A percentile compares a stretch with the other conserved stretches of the same genome.
Conservation (phyloP, 352 stramenopile species). For the Phytophthora melonis region DNA sequence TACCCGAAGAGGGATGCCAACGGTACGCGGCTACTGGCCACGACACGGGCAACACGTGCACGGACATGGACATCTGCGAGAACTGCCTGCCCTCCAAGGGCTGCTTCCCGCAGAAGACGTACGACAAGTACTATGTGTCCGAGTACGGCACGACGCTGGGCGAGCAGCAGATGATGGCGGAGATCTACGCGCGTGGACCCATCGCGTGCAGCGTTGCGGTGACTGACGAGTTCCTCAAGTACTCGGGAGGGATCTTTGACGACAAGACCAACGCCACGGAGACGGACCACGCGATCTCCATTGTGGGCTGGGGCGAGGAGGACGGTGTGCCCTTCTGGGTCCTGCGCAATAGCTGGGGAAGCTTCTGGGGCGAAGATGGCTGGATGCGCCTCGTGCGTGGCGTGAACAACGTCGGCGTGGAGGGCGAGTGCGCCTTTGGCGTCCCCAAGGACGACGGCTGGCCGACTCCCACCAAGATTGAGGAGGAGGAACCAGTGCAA, state of each 20-base stretch:
- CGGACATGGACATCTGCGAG: slow-evolving; percentile 90
- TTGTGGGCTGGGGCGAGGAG: slow-evolving; percentile 96
- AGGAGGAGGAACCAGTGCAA: slow-evolving; percentile 25
- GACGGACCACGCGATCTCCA: slow-evolving; percentile 94
- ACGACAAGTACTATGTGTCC: slow-evolving; percentile 96
- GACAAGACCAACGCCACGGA: slow-evolving; percentile 86
- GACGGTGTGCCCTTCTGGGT: slow-evolving; percentile 94
- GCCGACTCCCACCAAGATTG: slow-evolving; percentile 58
- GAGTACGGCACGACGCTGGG: slow-evolving; percentile 94
- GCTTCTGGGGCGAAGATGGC: slow-evolving; percentile 96
- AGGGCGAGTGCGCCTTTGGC: slow-evolving; percentile 94
- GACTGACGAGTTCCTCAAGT: slow-evolving; percentile 88
- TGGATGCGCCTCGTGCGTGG: slow-evolving; percentile 95
- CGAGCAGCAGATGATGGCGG: slow-evolving; percentile 95
- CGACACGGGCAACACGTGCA: slow-evolving; percentile 92
- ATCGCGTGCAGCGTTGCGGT: slow-evolving; percentile 96
- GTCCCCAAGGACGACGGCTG: slow-evolving; percentile 86
- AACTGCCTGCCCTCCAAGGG: slow-evolving; percentile 90
- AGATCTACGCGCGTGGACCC: slow-evolving; percentile 96
- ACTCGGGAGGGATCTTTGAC: slow-evolving; percentile 94
- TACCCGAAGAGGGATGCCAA: slow-evolving; percentile 96
- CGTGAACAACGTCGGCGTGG: slow-evolving; percentile 94
- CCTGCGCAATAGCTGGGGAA: slow-evolving; percentile 96
- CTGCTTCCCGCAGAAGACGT: slow-evolving; percentile 90
- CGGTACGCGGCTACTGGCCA: slow-evolving; percentile 93